phyloP scores from a whole-genome alignment of 2,329 filamentous ascomycete species.

The Hymenoscyphus albidus region DNA sequence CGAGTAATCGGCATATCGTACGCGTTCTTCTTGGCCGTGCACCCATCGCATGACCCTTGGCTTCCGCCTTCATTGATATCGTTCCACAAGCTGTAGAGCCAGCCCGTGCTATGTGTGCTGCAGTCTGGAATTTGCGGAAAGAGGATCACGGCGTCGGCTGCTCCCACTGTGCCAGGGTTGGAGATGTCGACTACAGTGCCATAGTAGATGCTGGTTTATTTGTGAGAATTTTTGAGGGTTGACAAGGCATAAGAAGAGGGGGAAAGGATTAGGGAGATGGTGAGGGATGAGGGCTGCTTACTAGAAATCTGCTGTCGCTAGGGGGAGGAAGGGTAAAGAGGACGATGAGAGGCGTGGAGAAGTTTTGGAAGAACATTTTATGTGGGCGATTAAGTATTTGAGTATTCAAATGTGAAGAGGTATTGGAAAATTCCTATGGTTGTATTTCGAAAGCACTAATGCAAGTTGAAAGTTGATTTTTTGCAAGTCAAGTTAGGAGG shows the following conservation, averaged over 20 bases:
- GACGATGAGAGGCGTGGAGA: background rate
- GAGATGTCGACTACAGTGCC: background rate
- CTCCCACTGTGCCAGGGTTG: background rate
- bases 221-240: background rate
- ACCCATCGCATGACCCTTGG: background rate
- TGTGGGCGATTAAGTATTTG: background rate
- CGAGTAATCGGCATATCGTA: background rate
- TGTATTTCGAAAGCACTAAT: background rate
- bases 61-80: background rate
- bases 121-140: background rate
- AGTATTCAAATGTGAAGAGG: background rate
- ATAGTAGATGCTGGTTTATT: background rate
- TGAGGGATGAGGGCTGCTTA: background rate
- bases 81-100: background rate
- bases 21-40: background rate
- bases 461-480: background rate
- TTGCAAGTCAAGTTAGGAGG: background rate
- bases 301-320: background rate
- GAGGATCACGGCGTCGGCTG: background rate
- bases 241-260: background rate
- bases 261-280: background rate
- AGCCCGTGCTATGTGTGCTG: background rate
- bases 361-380: background rate
- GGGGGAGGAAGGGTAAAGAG: background rate
- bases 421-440: background rate